phyloP scores from a whole-genome alignment of 2,329 filamentous ascomycete genomes.

The Diplodia corticola region DNA sequence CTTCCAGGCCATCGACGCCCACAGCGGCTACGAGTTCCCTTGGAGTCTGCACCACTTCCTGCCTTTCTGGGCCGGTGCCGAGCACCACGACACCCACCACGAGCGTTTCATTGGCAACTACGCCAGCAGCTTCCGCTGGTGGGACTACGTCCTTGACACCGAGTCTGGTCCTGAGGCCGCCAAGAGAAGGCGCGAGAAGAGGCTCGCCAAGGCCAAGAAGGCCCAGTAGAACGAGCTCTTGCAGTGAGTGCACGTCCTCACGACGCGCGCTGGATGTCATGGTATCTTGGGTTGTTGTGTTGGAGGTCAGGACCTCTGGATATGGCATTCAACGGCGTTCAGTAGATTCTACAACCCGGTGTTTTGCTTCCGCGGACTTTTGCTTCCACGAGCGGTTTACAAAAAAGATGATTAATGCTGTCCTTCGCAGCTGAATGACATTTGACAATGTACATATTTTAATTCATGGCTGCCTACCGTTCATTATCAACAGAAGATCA shows the following conservation, averaged over 20 bases:
- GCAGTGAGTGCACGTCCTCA: not conserved
- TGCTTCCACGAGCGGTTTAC: not conserved
- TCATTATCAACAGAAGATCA: not conserved
- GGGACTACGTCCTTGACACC: slow-evolving; percentile 92
- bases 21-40: slow-evolving; percentile 97
- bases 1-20: slow-evolving; percentile 96
- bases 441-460: slow-evolving; percentile 18
- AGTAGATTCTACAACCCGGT: not conserved
- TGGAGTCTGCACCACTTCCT: slow-evolving; percentile 95
- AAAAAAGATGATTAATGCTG: slow-evolving; percentile 16
- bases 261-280: not conserved
- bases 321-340: not conserved
- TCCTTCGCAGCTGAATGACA: slow-evolving; percentile 8
- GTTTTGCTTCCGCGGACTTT: too few species aligned
- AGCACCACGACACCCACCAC: slow-evolving; percentile 96
- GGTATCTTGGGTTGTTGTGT: not conserved
- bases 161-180: slow-evolving; percentile 87
- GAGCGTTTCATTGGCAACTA: slow-evolving; percentile 99
- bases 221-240: slow-evolving; percentile 37
- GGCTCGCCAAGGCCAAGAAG: slow-evolving; percentile 69
- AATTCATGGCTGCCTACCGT: slow-evolving; percentile 16
- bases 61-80: slow-evolving; percentile 95
- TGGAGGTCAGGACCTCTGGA: slow-evolving; percentile 3
- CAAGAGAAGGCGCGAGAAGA: slow-evolving; percentile 78
- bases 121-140: slow-evolving; percentile 97